phyloP scores from a whole-genome alignment of 169 alveolate genomes.

The Cryptosporidium muris region DNA sequence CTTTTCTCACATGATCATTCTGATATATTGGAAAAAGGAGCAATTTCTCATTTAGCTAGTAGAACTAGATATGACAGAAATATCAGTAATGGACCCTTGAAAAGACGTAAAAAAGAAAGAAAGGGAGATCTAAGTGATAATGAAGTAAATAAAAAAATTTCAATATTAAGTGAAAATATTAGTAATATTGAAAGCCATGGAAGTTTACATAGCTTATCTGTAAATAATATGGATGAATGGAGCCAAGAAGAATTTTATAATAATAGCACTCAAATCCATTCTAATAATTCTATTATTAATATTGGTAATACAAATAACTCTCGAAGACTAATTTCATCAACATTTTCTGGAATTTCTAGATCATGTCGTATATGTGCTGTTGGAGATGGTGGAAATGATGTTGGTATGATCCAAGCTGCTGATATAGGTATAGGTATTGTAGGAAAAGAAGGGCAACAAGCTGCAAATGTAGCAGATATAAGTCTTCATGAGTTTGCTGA shows the following conservation, averaged over 20 bases:
- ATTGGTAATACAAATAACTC: constrained; percentile 1
- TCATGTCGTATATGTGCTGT: constrained; percentile 89
- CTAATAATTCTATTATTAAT: constrained; percentile 1
- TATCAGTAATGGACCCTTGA: constrained; percentile 2
- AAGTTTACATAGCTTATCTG: neutral
- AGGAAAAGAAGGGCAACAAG: constrained; percentile 97
- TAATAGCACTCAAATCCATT: neutral
- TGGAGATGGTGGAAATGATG: constrained; percentile 99
- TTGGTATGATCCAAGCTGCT: constrained; percentile 96
- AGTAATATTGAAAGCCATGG: neutral
- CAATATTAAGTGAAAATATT: neutral
- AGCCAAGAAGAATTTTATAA: neutral
- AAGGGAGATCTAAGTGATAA: constrained; percentile 5
- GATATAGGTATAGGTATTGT: constrained; percentile 95
- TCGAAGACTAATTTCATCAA: neutral
- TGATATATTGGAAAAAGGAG: neutral
- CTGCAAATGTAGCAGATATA: constrained; percentile 96
- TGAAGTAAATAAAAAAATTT: neutral
- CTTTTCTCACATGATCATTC: constrained; percentile 12
- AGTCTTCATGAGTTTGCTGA: constrained; percentile 92
- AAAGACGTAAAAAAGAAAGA: constrained; percentile 31
- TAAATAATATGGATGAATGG: constrained; percentile 52
- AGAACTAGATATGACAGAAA: neutral
- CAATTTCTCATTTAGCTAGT: too few relatives aligned
- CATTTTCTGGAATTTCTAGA: constrained; percentile 31